phyloP scores from a whole-genome alignment of 805 yeast species.

The Zygoascus bituminiphila region DNA sequence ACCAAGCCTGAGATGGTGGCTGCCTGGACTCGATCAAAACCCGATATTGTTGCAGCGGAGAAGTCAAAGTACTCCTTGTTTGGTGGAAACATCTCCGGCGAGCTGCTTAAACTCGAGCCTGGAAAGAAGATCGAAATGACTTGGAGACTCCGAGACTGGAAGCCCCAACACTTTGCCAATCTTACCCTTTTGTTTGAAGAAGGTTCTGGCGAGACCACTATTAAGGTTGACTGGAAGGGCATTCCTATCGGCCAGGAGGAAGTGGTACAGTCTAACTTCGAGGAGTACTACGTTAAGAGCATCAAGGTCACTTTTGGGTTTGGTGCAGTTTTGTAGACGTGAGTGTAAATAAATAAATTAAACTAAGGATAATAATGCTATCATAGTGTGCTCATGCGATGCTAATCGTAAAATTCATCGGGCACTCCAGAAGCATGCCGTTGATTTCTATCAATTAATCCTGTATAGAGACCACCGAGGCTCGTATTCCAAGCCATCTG shows the following conservation, averaged over 20 bases:
- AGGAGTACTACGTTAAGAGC: constrained; percentile 79
- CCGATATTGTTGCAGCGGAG: constrained; percentile 44
- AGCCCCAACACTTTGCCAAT: constrained; percentile 67
- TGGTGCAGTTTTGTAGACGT: constrained; percentile 72
- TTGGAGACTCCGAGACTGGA: constrained; percentile 92
- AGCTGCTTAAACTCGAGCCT: constrained; percentile 49
- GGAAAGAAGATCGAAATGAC: constrained; percentile 55
- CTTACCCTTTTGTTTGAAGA: constrained; percentile 60
- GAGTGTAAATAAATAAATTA: constrained; percentile 1
- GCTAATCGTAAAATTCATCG: constrained; percentile 47
- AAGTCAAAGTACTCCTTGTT: constrained; percentile 62
- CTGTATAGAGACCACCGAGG: constrained; percentile 40
- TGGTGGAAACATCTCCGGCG: constrained; percentile 81
- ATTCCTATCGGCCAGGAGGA: constrained; percentile 96
- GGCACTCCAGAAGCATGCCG: constrained; percentile 83
- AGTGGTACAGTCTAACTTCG: constrained; percentile 72
- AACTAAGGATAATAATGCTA: not conserved
- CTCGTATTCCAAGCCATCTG: constrained; percentile 44
- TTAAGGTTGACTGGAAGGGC: constrained; percentile 73
- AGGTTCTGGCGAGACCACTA: constrained; percentile 75
- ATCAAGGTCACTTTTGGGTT: constrained; percentile 91
- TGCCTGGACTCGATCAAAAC: constrained; percentile 81
- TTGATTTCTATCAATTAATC: constrained; percentile 27
- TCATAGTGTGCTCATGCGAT: not conserved
- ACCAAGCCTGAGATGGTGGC: constrained; percentile 68